Conservation (phyloP, 2,329 filamentous ascomycete species). For the Colletotrichum coccodes region DNA sequence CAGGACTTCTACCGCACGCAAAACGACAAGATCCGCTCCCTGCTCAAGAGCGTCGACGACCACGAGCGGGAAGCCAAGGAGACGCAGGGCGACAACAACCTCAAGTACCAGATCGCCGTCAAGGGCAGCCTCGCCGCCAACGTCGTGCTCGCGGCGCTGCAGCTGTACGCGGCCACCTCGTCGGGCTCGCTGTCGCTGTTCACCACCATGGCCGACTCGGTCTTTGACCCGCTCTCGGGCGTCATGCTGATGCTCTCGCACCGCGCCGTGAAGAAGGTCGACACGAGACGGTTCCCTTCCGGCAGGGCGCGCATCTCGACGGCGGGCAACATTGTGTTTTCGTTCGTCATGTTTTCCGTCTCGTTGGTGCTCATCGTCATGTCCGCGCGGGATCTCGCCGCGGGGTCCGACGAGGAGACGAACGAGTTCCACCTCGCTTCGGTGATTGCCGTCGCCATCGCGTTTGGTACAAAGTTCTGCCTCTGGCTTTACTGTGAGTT, state of each 20-base stretch:
- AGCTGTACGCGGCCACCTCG: slow-evolving; percentile 87
- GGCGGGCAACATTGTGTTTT: slow-evolving; percentile 95
- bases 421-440: slow-evolving; percentile 83
- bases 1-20: slow-evolving; percentile 88
- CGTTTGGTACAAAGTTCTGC: slow-evolving; percentile 84
- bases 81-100: slow-evolving; percentile 81
- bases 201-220: slow-evolving; percentile 94
- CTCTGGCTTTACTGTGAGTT: slow-evolving; percentile 84
- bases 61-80: slow-evolving; percentile 85
- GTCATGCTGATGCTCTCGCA: slow-evolving; percentile 87
- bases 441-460: slow-evolving; percentile 84
- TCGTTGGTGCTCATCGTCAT: slow-evolving; percentile 94
- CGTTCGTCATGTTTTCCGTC: slow-evolving; percentile 93
- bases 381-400: slow-evolving; percentile 75
- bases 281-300: slow-evolving; percentile 86
- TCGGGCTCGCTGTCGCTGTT: slow-evolving; percentile 95
- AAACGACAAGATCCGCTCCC: slow-evolving; percentile 91
- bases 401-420: slow-evolving; percentile 57
- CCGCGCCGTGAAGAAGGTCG: slow-evolving; percentile 88
- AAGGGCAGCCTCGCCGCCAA: slow-evolving; percentile 83
- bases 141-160: slow-evolving; percentile 79
- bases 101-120: slow-evolving; percentile 76
- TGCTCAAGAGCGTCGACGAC: slow-evolving; percentile 93
- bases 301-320: slow-evolving; percentile 96
- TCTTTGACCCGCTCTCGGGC: slow-evolving; percentile 94